Percentiles rank a stretch among this genome's conserved stretches.
Conservation (phyloP, 768 basidiomycete genomes). For the Lactarius pseudohatsudake region DNA sequence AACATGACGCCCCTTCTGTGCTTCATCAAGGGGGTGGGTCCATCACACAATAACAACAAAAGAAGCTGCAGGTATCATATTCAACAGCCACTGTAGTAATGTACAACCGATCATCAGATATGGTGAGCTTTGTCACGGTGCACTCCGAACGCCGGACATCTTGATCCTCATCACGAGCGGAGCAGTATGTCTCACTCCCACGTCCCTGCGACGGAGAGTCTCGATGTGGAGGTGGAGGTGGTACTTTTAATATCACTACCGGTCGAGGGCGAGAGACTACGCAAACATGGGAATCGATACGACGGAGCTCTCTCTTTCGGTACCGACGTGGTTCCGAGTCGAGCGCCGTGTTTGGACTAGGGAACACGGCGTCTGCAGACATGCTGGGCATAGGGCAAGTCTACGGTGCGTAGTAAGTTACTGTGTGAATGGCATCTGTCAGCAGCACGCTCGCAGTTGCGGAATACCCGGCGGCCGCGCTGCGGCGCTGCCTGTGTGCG, state of each 20-base stretch:
- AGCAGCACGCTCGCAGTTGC: conserved; percentile 47
- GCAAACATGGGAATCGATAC: conserved; percentile 41
- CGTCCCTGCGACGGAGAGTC: conserved; percentile 40
- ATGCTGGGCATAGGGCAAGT: conserved; percentile 8
- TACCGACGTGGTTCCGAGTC: conserved; percentile 40
- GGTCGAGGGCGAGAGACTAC: conserved; percentile 5
- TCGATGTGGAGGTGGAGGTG: background rate
- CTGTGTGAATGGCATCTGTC: conserved; percentile 47
- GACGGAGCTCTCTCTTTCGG: conserved; percentile 46
- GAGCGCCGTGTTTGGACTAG: conserved; percentile 52
- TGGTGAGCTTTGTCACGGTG: conserved; percentile 35
- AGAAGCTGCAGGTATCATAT: background rate
- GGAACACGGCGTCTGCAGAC: conserved; percentile 44
- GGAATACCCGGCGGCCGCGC: conserved; percentile 25
- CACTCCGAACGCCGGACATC: conserved; percentile 52
- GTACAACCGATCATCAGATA: background rate
- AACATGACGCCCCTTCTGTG: conserved; percentile 3
- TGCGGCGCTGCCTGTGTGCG: conserved; percentile 24
- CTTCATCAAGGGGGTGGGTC: conserved; percentile 5
- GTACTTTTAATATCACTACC: background rate
- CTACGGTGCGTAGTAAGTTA: background rate
- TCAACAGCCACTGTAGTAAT: background rate
- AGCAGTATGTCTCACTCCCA: conserved; percentile 39
- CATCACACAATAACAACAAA: background rate
- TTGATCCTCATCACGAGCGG: conserved; percentile 49